Conservation (phyloP, 108 stramenopile genomes). For the Nitzschia sp. region DNA sequence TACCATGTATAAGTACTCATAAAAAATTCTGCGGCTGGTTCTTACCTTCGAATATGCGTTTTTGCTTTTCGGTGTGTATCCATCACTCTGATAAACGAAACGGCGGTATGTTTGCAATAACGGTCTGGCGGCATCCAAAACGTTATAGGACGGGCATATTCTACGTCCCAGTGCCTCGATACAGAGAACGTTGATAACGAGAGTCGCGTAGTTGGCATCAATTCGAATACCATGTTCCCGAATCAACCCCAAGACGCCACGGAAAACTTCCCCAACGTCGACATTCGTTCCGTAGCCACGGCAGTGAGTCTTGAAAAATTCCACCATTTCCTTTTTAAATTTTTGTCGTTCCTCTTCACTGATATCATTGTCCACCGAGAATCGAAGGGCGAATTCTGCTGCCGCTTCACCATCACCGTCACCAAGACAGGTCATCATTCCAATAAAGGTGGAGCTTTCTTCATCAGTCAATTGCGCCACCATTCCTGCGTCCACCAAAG, state of each 20-base stretch:
- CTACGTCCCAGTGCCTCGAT: conserved; percentile 68
- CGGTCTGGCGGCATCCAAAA: conserved; percentile 73
- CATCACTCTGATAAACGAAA: conserved; percentile 22
- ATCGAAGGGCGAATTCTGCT: conserved; percentile 56
- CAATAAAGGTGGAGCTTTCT: conserved; percentile 70
- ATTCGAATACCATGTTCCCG: conserved; percentile 67
- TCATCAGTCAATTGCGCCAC: conserved; percentile 74
- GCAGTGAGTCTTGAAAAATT: conserved; percentile 57
- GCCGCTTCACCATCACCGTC: conserved; percentile 68
- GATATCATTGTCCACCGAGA: conserved; percentile 50
- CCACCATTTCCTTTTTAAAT: conserved; percentile 61
- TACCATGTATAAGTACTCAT: too few species aligned
- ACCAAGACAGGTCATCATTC: conserved; percentile 67
- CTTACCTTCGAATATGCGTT: conserved; percentile 18
- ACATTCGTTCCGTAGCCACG: conserved; percentile 75
- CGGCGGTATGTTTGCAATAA: conserved; percentile 54
- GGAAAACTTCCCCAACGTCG: conserved; percentile 74
- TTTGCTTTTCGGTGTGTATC: conserved; percentile 20
- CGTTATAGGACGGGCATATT: conserved; percentile 75
- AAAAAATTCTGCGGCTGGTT: neutral
- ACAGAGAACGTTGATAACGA: conserved; percentile 80
- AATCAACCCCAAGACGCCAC: conserved; percentile 65
- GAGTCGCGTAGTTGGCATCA: conserved; percentile 84
- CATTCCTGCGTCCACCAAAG: conserved; percentile 89
- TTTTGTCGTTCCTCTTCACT: conserved; percentile 30